phyloP scores from a whole-genome alignment of 495 filamentous ascomycete genomes.

The Penicillium subrubescens region DNA sequence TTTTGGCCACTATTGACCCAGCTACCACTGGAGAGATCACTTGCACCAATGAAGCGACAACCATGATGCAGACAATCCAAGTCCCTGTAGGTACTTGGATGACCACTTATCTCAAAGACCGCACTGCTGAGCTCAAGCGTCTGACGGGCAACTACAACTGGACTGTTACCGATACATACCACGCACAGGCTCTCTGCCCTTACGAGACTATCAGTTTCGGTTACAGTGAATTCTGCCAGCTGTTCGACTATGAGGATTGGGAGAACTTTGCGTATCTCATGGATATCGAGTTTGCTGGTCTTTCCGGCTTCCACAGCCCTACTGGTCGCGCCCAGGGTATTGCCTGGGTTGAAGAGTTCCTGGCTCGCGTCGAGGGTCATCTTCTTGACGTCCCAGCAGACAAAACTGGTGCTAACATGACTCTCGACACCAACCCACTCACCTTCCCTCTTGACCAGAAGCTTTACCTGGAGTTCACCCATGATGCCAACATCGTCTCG shows the following conservation, averaged over 20 bases:
- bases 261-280: slow-evolving; percentile 52
- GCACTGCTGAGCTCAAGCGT: slow-evolving; percentile 48
- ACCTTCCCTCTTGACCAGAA: slow-evolving; percentile 54
- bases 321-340: slow-evolving; percentile 60
- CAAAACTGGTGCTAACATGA: slow-evolving; percentile 54
- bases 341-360: slow-evolving; percentile 61
- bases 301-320: slow-evolving; percentile 53
- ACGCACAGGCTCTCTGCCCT: slow-evolving; percentile 57
- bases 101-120: slow-evolving; percentile 47
- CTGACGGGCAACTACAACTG: slow-evolving; percentile 50
- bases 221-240: slow-evolving; percentile 53
- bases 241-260: slow-evolving; percentile 56
- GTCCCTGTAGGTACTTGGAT: slow-evolving; percentile 34
- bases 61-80: slow-evolving; percentile 1
- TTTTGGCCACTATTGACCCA: slow-evolving; percentile 53
- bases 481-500: slow-evolving; percentile 36
- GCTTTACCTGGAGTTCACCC: slow-evolving; percentile 44
- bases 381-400: slow-evolving; percentile 42
- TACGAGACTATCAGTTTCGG: slow-evolving; percentile 63
- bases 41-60: slow-evolving; percentile 39
- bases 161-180: slow-evolving; percentile 53
- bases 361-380: slow-evolving; percentile 59
- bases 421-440: slow-evolving; percentile 45
- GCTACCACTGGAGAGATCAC: slow-evolving; percentile 38
- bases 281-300: slow-evolving; percentile 59